These are phyloP conservation scores for Hypomontagnella submonticulosa DNA, from an alignment of 495 filamentous ascomycete genomes.

Conservation along the genomic window DNA sequence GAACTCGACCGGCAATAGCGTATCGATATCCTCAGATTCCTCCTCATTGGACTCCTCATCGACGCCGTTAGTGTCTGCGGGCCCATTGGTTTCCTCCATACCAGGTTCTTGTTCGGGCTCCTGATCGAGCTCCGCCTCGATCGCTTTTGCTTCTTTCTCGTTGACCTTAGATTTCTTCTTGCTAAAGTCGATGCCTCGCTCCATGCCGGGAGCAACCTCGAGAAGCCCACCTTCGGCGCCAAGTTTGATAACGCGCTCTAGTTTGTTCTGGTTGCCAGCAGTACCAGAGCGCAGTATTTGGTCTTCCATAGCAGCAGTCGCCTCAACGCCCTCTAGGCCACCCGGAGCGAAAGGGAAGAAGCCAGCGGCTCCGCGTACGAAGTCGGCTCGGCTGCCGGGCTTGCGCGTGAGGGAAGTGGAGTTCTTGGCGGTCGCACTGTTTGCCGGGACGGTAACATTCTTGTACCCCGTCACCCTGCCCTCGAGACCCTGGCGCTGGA, in stretches of 20 bases:
- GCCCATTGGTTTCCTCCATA: constrained; percentile 56
- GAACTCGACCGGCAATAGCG: constrained; percentile 91
- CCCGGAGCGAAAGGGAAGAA: constrained; percentile 97
- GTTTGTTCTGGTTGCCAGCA: constrained; percentile 59
- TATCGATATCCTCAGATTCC: constrained; percentile 84
- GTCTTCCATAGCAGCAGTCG: constrained; percentile 78
- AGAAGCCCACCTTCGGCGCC: constrained; percentile 81
- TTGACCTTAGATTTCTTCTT: constrained; percentile 68
- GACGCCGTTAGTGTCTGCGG: constrained; percentile 51
- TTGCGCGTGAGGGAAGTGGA: constrained; percentile 91
- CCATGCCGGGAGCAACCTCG: constrained; percentile 84
- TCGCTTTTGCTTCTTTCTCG: constrained; percentile 69
- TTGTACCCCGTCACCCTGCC: constrained; percentile 93
- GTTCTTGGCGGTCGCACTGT: constrained; percentile 92
- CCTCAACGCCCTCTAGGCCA: constrained; percentile 87
- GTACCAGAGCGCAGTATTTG: constrained; percentile 57
- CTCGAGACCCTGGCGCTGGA: constrained; percentile 91
- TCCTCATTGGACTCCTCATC: constrained; percentile 56
- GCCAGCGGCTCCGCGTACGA: constrained; percentile 93
- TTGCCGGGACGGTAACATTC: constrained; percentile 92
- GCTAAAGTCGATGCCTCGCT: constrained; percentile 78
- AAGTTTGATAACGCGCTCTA: constrained; percentile 86
- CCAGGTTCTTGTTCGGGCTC: constrained; percentile 63
- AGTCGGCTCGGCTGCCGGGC: constrained; percentile 87
- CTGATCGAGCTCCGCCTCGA: constrained; percentile 77